A percentile compares a stretch with the other conserved stretches of the same genome.
Evolutionary conservation across 1,284 basidiomycete species (phyloP).

Genomic region (Microbotryum saponariae): DNA sequence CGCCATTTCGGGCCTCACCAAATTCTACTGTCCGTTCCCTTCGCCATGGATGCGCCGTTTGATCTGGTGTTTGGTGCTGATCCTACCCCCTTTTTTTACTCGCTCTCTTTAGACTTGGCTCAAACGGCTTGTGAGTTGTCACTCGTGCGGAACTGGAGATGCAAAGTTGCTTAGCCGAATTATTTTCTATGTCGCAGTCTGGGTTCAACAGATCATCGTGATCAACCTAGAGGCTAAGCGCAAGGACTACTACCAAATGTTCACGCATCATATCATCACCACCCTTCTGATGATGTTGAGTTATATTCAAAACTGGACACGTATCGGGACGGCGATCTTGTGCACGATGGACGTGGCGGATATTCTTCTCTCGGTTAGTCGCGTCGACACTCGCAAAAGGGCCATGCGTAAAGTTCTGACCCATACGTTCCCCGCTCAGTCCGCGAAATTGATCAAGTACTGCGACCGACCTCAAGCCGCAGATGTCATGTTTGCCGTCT

Average conservation of each 20-base stretch:
- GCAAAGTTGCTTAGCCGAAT: not conserved
- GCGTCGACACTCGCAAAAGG: constrained; percentile 1
- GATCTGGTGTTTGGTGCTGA: not conserved
- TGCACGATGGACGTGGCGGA: constrained; percentile 90
- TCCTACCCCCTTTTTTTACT: constrained; percentile 20
- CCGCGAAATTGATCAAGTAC: constrained; percentile 92
- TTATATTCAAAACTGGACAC: constrained; percentile 76
- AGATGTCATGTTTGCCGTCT: constrained; percentile 70
- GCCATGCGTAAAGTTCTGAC: not conserved
- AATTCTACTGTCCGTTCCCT: constrained; percentile 59
- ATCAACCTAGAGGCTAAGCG: constrained; percentile 84
- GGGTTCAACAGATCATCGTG: constrained; percentile 82
- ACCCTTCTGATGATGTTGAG: constrained; percentile 66
- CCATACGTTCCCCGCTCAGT: constrained; percentile 43
- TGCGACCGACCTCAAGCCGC: constrained; percentile 56
- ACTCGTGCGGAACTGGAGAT: not conserved
- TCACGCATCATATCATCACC: constrained; percentile 88
- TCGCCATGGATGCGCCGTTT: not conserved
- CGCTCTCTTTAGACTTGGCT: constrained; percentile 51
- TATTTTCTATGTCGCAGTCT: constrained; percentile 46
- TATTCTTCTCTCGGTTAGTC: constrained; percentile 76
- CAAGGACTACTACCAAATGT: constrained; percentile 84
- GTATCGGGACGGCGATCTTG: constrained; percentile 79
- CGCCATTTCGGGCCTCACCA: constrained; percentile 66
- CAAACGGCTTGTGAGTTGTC: constrained; percentile 59